These are phyloP conservation scores for Tetrahymena malaccensis DNA, from an alignment of 73 alveolate genomes.

Conservation along the genomic window DNA sequence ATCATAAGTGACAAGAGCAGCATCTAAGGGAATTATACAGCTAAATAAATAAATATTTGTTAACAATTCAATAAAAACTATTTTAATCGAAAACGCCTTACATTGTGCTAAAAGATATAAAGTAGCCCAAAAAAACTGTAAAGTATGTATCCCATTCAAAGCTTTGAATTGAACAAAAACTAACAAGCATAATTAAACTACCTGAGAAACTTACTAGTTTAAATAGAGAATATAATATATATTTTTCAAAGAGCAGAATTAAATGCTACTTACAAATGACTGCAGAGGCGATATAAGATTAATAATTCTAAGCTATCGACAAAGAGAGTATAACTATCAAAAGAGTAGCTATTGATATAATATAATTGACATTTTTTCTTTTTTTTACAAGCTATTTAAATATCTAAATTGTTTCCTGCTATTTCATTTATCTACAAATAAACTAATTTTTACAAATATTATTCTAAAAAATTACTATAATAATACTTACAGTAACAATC, in stretches of 20 bases:
- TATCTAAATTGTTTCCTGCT: neutral
- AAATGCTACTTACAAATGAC: neutral
- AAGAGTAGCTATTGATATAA: neutral
- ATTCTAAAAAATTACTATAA: neutral
- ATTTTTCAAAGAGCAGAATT: neutral
- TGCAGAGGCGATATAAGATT: neutral
- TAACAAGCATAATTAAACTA: neutral
- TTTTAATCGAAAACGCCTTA: neutral
- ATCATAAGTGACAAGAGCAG: neutral
- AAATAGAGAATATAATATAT: neutral
- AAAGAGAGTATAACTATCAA: neutral
- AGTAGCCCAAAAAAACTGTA: neutral
- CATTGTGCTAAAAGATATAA: neutral
- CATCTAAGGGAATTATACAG: neutral
- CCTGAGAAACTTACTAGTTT: neutral
- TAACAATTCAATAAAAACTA: neutral
- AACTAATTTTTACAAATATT: neutral
- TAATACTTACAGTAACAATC: neutral
- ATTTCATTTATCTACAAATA: neutral
- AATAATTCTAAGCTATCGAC: neutral
- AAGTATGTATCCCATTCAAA: neutral
- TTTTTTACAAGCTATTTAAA: neutral
- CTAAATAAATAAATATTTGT: neutral
- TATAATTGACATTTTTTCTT: neutral
- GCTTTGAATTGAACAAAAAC: neutral